Evolutionary conservation across 352 stramenopile genomes (phyloP).

Genomic region (Phytophthora foliorum): DNA sequence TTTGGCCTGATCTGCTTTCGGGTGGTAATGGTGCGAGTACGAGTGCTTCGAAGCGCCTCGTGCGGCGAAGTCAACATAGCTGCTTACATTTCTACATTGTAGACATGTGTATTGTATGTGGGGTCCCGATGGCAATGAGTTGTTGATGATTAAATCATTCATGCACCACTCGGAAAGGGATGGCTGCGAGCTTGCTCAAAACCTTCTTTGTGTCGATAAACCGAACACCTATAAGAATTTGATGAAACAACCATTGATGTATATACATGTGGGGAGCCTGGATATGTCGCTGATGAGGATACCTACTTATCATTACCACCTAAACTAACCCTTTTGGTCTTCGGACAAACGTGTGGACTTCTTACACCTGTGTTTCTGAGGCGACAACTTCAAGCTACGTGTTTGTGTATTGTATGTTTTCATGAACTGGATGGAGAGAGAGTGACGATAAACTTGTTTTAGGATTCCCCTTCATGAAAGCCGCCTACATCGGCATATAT

Average conservation of each 20-base stretch:
- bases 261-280: slow-evolving; percentile 16
- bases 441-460: slow-evolving; percentile 83
- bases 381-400: slow-evolving; percentile 46
- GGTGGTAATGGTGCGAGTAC: slow-evolving; percentile 13
- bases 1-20: slow-evolving; percentile 29
- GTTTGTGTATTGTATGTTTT: slow-evolving; percentile 23
- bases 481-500: slow-evolving; percentile 65
- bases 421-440: slow-evolving; percentile 28
- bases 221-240: slow-evolving; percentile 62
- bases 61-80: slow-evolving; percentile 86
- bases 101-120: slow-evolving; percentile 35
- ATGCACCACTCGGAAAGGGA: slow-evolving; percentile 89
- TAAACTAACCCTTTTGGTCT: slow-evolving; percentile 88
- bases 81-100: slow-evolving; percentile 62
- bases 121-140: slow-evolving; percentile 7
- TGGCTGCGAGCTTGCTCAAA: slow-evolving; percentile 34
- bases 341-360: slow-evolving; percentile 84
- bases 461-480: slow-evolving; percentile 90
- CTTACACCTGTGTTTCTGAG: slow-evolving; percentile 93
- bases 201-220: slow-evolving; percentile 68
- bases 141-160: slow-evolving; percentile 90
- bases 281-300: slow-evolving; percentile 67
- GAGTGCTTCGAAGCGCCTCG: slow-evolving; percentile 17
- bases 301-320: slow-evolving; percentile 65
- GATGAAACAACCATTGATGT: slow-evolving; percentile 65